Evolutionary conservation across 257 asterid species (phyloP).

Genomic region (Nicotiana noctiflora): DNA sequence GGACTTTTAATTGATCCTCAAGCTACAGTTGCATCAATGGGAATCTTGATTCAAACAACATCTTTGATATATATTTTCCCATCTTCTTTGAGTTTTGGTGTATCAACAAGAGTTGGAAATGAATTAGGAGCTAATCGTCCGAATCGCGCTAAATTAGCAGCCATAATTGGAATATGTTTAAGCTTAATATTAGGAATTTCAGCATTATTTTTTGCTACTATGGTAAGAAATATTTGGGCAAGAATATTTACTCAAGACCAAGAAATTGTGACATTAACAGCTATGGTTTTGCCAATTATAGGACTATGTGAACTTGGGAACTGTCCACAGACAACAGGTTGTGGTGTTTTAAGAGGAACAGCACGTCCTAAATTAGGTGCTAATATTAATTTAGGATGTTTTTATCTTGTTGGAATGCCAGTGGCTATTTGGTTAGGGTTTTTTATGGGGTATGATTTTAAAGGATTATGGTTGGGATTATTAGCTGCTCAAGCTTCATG

Average conservation of each 20-base stretch:
- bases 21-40: conserved; percentile 34
- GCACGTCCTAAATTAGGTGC: conserved; percentile 36
- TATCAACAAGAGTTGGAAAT: conserved; percentile 38
- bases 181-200: conserved; percentile 21
- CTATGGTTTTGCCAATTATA: conserved; percentile 25
- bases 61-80: conserved; percentile 37
- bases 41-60: conserved; percentile 32
- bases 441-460: conserved; percentile 24
- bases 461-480: conserved; percentile 35
- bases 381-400: conserved; percentile 31
- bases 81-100: conserved; percentile 33
- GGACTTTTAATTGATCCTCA: conserved; percentile 29
- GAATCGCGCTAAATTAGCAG: conserved; percentile 24
- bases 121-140: conserved; percentile 32
- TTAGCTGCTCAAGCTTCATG: conserved; percentile 38
- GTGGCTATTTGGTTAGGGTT: conserved; percentile 27
- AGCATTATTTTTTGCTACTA: conserved; percentile 20
- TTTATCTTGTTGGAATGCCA: conserved; percentile 36
- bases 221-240: conserved; percentile 28
- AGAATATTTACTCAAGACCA: conserved; percentile 26
- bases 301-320: conserved; percentile 36
- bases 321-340: conserved; percentile 33
- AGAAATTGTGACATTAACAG: conserved; percentile 24
- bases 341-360: conserved; percentile 37
- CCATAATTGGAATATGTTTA: conserved; percentile 25